Evolutionary conservation across 805 yeast species (phyloP), one percentile per base, ranked within the genome.

Genomic region (Wickerhamiella dianesei): DNA sequence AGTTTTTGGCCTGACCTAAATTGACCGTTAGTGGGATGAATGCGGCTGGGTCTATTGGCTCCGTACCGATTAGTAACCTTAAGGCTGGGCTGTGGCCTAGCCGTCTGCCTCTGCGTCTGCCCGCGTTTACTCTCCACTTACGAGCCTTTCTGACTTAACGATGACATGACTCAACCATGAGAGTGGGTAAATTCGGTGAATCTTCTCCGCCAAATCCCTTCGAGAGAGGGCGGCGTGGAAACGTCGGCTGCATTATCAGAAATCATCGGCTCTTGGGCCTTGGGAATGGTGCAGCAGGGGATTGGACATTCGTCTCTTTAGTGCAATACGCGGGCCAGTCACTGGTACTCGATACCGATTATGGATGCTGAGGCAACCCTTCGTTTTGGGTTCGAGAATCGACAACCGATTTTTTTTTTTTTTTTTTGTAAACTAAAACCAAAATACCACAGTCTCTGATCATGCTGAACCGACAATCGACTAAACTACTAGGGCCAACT

Each of bases 181-280:
- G 60, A 57, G 60, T 57, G 60, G 60, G 60, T 53, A 57, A 57
- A 57, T 57, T 57, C 60, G 60, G 60, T 57, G 60, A 29, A 57
- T 48, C 59, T 21, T 51, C 55, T 48, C 54, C 18, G 39, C 14
- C 18, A 47, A 51, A 45, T 49, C 56, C 41, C 48, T 49, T 50
- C 55, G 49, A 49, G 60, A 57, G 57, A 50, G 52, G 56, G 55
- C 56, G 44, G 50, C 55, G 60, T 53, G 60, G 50, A 57, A 57
- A 54, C 54, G 59, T 45, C 45, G 57, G 57, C 56, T 50, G 59
- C 54, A 59, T 55, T 47, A 57, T 57, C 60, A 56, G 60, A 57
- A 57, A 57, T 56, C 20, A 18, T 25, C 49, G 56, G 57, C 46
- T 48, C 44, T 43, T 41, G 52, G 52, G 45, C 49, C 54, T 40